Base-by-base conservation (phyloP, 345 rosid genomes). In the Carallia brachiata region DNA sequence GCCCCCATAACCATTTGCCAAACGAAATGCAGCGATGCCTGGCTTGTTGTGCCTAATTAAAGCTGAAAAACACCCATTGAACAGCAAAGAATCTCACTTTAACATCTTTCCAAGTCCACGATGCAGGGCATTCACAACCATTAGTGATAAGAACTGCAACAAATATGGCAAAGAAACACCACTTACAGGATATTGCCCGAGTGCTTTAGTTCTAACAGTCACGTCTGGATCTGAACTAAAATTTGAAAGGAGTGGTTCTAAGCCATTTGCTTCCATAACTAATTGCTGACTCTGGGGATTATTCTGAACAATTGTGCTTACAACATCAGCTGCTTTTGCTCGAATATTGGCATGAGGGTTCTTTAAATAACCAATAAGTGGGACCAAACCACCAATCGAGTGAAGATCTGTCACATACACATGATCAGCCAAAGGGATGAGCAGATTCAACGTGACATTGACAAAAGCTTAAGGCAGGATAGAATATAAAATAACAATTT, bases 141-240 rank as follows among this genome's bases (percentile, higher is more conserved):
- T 4, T 44, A 44, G 50, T 44, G 50, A 44, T 13, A 44, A 44
- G 50, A 44, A 44, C 17, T 3, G 16, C 4, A 44, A 44, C 50
- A 10, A 44, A 44, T 44, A 12, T 3, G 50, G 50, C 50, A 61
- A 47, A 61, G 23, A 23, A 72, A n/a, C 44, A 75, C 39, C 7
- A 80, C 97, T 86, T 77, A 89, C 98, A 94, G n/a, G 95, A 91
- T 85, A 94, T 83, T 68, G 98, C 97, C 97, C 89, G 28, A 94
- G 93, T 0, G 96, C 91, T 77, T 91, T 90, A 63, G 93, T 84
- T 52, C 93, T 83, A 71, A 82, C 93, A 63, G 74, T 77, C 61
- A 83, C 75, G 65, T 90, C 95, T 3, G 95, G 79, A 68, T 94
- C 96, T 27, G 88, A 72, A 2, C 80, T 31, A 73, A 91, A 90